A percentile compares a stretch with the other conserved stretches of the same genome.
Evolutionary conservation across 371 early-diverging fungal species (phyloP).

Genomic region (Apophysomyces trapeziformis): DNA sequence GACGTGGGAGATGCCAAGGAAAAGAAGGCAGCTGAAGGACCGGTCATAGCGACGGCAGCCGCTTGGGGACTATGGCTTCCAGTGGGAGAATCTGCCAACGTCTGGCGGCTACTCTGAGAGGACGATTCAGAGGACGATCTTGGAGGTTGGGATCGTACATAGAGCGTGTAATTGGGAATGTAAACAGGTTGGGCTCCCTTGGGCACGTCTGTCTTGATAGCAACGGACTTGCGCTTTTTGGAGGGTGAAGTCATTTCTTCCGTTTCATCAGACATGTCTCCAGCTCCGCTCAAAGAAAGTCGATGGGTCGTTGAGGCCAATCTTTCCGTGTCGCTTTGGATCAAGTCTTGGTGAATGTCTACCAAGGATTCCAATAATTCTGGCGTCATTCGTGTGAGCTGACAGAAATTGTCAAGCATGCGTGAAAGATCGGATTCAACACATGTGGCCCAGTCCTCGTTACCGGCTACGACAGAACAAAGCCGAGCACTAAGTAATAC

Average conservation of each 20-base stretch:
- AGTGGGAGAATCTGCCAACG: constrained; percentile 5
- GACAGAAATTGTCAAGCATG: constrained; percentile 41
- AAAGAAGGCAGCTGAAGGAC: constrained; percentile 7
- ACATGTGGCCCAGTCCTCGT: constrained; percentile 39
- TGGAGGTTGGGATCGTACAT: constrained; percentile 20
- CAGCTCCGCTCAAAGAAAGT: not conserved
- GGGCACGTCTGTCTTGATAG: not conserved
- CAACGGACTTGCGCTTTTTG: constrained; percentile 15
- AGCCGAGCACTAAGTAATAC: constrained; percentile 34
- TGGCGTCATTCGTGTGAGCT: constrained; percentile 21
- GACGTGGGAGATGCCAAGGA: constrained; percentile 3
- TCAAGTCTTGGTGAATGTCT: constrained; percentile 25
- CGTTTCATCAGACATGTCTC: constrained; percentile 5
- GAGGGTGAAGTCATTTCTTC: constrained; percentile 11
- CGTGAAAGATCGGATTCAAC: constrained; percentile 39
- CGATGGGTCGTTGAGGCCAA: constrained; percentile 1
- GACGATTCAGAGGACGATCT: constrained; percentile 34
- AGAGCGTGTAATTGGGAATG: constrained; percentile 19
- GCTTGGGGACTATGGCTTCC: constrained; percentile 12
- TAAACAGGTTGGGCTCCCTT: constrained; percentile 17
- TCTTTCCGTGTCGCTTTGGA: constrained; percentile 21
- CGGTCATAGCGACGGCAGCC: not conserved
- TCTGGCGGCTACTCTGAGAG: constrained; percentile 15
- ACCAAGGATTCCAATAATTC: constrained; percentile 21
- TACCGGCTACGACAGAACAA: constrained; percentile 41